Evolutionary conservation across 305 asterid genomes (phyloP), one percentile per base, ranked within the genome.

Genomic region (Plantago coronopus): DNA sequence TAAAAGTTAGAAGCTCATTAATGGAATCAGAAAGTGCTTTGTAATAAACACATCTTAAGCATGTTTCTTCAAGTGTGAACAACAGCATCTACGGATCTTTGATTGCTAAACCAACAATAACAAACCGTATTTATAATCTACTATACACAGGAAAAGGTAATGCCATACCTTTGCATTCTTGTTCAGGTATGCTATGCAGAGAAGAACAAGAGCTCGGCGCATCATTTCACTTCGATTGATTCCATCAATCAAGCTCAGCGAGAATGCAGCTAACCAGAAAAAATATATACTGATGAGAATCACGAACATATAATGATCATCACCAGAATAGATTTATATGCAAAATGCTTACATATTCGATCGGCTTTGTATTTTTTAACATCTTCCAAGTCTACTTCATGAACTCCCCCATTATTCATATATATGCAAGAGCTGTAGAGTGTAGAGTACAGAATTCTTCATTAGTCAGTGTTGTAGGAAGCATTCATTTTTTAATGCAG

Each of bases 191-290:
- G 86, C 74, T 65, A 86, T 76, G 75, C 96, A 91, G 83, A 91
- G 77, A 74, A 91, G 93, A 66, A 81, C 70, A 49, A 91, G 81
- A 74, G 91, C 95, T 71, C 90, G 83, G 29, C 95, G 93, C 87
- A 87, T 83, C 63, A 23, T 68, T 70, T 91, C 98, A 68, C 83
- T 78, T 65, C 64, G 86, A 77, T 91, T 91, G 60, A 88, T 84
- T 69, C 96, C 95, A 72, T 91, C 87, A 49, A 86, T 84, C 74
- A 91, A 74, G 74, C 91, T 69, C 76, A 67, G 65, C 14, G 84
- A 72, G 60, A 81, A 86, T 29, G 65, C 82, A 57, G 96, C 98
- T 91, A 53, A 54, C 69, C 15, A 73, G 57, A 50, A 66, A 62
- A 68, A 66, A 65, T 22, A 31, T 23, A 50, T 54, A 57, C 34